These are phyloP conservation scores for Trichoderma brevicompactum DNA, from an alignment of 2,329 filamentous ascomycete genomes.

Conservation along the genomic window DNA sequence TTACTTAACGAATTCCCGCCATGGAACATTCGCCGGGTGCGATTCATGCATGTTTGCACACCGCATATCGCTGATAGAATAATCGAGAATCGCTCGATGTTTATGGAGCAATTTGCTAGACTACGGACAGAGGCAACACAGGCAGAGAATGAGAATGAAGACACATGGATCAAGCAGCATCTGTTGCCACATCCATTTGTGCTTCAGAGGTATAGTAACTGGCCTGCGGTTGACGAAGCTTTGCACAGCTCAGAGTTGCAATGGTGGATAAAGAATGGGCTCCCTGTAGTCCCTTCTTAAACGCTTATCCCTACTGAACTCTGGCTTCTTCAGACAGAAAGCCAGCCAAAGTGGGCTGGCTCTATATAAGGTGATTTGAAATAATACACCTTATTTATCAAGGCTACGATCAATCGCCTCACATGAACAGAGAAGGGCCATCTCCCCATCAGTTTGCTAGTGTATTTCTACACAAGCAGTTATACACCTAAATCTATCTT, in stretches of 20 bases:
- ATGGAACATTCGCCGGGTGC: neutral
- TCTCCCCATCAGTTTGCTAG: too few relatives aligned
- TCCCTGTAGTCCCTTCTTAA: neutral
- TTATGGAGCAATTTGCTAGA: neutral
- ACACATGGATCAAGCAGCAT: neutral
- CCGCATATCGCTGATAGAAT: neutral
- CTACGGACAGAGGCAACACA: neutral
- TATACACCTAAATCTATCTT: too few relatives aligned
- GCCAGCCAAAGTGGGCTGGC: too few relatives aligned
- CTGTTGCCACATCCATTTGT: neutral
- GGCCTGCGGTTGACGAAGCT: neutral
- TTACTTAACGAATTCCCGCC: neutral
- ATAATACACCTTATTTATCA: too few relatives aligned
- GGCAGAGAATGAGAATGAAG: neutral
- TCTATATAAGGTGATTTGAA: too few relatives aligned
- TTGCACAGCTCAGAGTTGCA: neutral
- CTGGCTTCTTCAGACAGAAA: too few relatives aligned
- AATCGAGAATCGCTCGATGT: neutral
- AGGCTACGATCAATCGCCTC: too few relatives aligned
- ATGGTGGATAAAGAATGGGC: slow-evolving; percentile 7
- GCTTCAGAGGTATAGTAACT: neutral
- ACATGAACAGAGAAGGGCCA: too few relatives aligned
- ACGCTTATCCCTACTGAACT: too few relatives aligned
- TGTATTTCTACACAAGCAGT: too few relatives aligned
- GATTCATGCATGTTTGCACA: neutral